Conservation (phyloP, 2,329 filamentous ascomycete genomes). For the Ophiostoma novo-ulmi region DNA sequence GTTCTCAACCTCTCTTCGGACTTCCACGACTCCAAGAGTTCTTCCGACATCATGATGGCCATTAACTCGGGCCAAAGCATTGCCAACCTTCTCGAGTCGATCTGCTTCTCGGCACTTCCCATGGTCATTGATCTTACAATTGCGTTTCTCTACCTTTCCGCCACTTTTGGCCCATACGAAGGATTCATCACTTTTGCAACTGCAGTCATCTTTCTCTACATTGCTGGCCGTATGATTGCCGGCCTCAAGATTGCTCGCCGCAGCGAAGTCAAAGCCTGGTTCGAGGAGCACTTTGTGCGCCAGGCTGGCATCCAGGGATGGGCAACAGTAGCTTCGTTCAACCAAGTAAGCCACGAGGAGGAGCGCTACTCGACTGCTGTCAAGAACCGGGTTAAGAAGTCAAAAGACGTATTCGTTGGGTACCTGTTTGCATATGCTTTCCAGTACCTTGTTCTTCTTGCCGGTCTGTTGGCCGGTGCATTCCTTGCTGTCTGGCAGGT, state of each 20-base stretch:
- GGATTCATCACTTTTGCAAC: constrained; percentile 58
- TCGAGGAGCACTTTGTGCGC: constrained; percentile 52
- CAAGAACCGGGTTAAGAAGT: constrained; percentile 36
- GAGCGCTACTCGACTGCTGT: constrained; percentile 50
- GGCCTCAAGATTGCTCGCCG: constrained; percentile 47
- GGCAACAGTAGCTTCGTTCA: constrained; percentile 56
- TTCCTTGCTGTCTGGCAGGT: constrained; percentile 62
- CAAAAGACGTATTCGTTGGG: constrained; percentile 39
- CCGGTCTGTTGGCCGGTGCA: constrained; percentile 60
- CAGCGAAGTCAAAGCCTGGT: constrained; percentile 48
- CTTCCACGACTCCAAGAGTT: constrained; percentile 57
- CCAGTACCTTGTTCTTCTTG: constrained; percentile 60
- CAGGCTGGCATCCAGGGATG: constrained; percentile 54
- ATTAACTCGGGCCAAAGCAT: constrained; percentile 51
- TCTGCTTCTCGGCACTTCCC: constrained; percentile 54
- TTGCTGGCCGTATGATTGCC: constrained; percentile 49
- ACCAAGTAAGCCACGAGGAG: constrained; percentile 54
- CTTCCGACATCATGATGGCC: constrained; percentile 54
- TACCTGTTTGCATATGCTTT: constrained; percentile 51
- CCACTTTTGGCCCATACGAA: constrained; percentile 56
- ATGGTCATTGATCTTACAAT: constrained; percentile 57
- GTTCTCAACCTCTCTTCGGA: constrained; percentile 57
- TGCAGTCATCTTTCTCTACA: constrained; percentile 51
- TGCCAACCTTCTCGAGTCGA: constrained; percentile 52
- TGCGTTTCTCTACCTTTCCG: constrained; percentile 55